Base-by-base conservation (phyloP, 2,329 filamentous ascomycete genomes). In the Chrysosporium keratinophilum region DNA sequence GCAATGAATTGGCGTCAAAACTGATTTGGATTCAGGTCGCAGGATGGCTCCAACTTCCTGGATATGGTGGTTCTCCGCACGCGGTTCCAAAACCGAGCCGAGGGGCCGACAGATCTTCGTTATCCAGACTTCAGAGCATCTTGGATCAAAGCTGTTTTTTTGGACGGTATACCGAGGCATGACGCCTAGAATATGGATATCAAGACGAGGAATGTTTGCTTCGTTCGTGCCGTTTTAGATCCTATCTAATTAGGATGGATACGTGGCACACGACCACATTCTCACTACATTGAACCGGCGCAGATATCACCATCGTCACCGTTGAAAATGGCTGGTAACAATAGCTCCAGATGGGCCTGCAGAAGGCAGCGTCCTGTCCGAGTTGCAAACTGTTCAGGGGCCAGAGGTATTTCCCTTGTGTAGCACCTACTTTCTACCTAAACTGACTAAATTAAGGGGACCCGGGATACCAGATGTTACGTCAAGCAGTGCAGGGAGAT, bases 401-500 rank as follows among this genome's bases (percentile, higher is more conserved):
- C 60, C 17, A 31, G 50, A 54, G 60, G 59, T 34, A 49, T 15
- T 20, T 19, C 31, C 11, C 12, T 11, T 34, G 4, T 15, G n/a
- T n/a, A 11, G n/a, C 1, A n/a, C 19, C 19, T 34, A 6, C 28
- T 40, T 15, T 31, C 9, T 2, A 39, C 3, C 23, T 2, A n/a
- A 12, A 15, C 44, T 54, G 11, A 49, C 19, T 19, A 15, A 12
- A 34, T 40, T 10, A 39, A 59, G 65, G 64, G 4, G 67, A 70
- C 43, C 67, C 67, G 1, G 66, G 62, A 20, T 65, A 65, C 42
- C 63, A 70, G 46, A 69, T 70, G 68, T 62, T 63, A 34, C 64
- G 63, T n/a, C 68, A 69, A 58, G 67, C 64, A 2, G 68, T 60
- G 1, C 48, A 63, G 31, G 67, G 66, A 55, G 68, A 65, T 40